phyloP scores from a whole-genome alignment of 208 protist species.

The Polymyxa betae region DNA sequence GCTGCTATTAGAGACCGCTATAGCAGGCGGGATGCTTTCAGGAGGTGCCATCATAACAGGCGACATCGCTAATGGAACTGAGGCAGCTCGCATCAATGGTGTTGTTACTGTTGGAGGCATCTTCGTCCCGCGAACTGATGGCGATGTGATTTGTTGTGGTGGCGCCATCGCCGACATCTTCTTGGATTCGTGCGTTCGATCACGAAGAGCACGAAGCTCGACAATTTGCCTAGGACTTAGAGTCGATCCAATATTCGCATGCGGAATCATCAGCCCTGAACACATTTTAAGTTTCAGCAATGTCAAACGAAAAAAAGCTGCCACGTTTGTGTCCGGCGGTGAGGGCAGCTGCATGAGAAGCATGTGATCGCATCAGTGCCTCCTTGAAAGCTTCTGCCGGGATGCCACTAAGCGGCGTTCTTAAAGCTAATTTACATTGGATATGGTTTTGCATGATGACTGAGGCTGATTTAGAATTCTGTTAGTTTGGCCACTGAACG shows the following conservation, averaged over 20 bases:
- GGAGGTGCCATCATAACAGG: background rate
- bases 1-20: background rate
- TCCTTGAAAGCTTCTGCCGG: slow-evolving; percentile 45
- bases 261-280: slow-evolving; percentile 21
- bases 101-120: background rate
- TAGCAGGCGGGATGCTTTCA: background rate
- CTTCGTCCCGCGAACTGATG: background rate
- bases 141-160: background rate
- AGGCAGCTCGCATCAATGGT: background rate
- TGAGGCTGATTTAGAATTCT: background rate
- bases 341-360: background rate
- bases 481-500: background rate
- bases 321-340: slow-evolving; percentile 4
- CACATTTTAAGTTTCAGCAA: background rate
- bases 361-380: background rate
- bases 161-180: background rate
- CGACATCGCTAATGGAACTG: background rate
- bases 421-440: background rate
- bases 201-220: slow-evolving; percentile 26
- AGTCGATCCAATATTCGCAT: background rate
- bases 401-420: background rate
- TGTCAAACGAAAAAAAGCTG: background rate
- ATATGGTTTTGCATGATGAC: background rate
- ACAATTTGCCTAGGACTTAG: slow-evolving; percentile 26
- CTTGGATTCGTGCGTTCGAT: background rate